Evolutionary conservation across 2,329 filamentous ascomycete genomes (phyloP), one percentile per base, ranked within the genome.

Genomic region (Ophiostoma novo-ulmi): DNA sequence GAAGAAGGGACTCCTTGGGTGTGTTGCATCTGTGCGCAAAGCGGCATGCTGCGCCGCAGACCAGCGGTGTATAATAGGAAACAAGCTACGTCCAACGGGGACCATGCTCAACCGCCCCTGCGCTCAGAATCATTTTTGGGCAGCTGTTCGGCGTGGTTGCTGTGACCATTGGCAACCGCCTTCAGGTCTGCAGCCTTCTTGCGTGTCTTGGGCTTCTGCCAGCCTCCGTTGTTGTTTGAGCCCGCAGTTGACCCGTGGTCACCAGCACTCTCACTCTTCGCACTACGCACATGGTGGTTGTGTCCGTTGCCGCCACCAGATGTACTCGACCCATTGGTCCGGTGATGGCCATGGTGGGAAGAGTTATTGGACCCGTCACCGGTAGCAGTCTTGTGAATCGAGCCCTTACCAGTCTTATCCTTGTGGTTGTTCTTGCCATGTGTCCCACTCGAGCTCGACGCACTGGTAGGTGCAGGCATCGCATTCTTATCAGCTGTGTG

Each of bases 91-190:
- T 8, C n/a, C n/a, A 10, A 13, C 20, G n/a, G 7, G 22, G 36
- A 13, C 10, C 55, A n/a, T 1, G 5, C 58, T 85, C 81, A 89
- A 67, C 88, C 88, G 1, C 88, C 88, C 75, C 89, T 89, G 71
- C 88, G 84, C 72, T 89, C 87, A 1, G 83, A 84, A 14, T 85
- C 85, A 69, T 87, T 83, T 77, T 83, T 86, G 2, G 88, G 88
- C 26, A 80, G 80, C 76, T 83, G 82, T 77, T 90, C 87, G 72
- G 82, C 80, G 38, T 83, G 82, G 7, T 79, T 76, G 31, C 77
- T 68, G 36, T 71, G 70, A 11, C 78, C 79, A 71, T 82, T 84
- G 8, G 77, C 77, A 67, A 79, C 77, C 75, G 81, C 81, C 76
- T 87, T 88, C 70, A 78, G 76, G 17, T 85, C 83, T n/a, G 75